Evolutionary conservation across 164 flowering plant species (phyloP).

Genomic region (Warburgia ugandensis): DNA sequence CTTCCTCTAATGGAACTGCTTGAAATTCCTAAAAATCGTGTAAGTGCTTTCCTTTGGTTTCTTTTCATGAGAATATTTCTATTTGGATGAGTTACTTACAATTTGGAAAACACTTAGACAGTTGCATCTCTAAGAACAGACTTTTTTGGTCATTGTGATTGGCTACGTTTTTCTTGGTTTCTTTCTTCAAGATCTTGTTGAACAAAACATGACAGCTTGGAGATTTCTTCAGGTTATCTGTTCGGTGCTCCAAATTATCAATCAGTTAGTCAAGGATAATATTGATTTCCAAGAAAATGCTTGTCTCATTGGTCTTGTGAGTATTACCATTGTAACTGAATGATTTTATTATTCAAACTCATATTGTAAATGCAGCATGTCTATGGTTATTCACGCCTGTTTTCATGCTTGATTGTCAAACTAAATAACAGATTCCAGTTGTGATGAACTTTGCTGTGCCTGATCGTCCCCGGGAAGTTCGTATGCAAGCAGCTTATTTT

Average conservation of each 20-base stretch:
- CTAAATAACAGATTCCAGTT: constrained; percentile 71
- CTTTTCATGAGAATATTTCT: neutral
- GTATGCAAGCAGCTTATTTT: constrained; percentile 94
- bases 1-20: constrained; percentile 90
- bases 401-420: too few species aligned
- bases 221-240: constrained; percentile 71
- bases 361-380: too few species aligned
- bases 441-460: constrained; percentile 83
- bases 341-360: too few species aligned
- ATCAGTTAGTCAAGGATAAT: constrained; percentile 83
- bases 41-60: constrained; percentile 25
- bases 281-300: constrained; percentile 90
- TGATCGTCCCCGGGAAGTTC: constrained; percentile 87
- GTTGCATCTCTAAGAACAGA: too few species aligned
- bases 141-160: too few species aligned
- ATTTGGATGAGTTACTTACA: too few species aligned
- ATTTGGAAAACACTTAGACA: too few species aligned
- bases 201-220: neutral
- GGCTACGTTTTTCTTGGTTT: neutral
- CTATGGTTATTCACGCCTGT: too few species aligned
- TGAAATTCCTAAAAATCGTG: constrained; percentile 75
- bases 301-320: constrained; percentile 91
- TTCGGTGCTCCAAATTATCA: constrained; percentile 87
- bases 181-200: neutral
- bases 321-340: too few species aligned